Evolutionary conservation across 2,329 filamentous ascomycete genomes (phyloP), one percentile per base, ranked within the genome.

Genomic region (Claviceps pusilla): DNA sequence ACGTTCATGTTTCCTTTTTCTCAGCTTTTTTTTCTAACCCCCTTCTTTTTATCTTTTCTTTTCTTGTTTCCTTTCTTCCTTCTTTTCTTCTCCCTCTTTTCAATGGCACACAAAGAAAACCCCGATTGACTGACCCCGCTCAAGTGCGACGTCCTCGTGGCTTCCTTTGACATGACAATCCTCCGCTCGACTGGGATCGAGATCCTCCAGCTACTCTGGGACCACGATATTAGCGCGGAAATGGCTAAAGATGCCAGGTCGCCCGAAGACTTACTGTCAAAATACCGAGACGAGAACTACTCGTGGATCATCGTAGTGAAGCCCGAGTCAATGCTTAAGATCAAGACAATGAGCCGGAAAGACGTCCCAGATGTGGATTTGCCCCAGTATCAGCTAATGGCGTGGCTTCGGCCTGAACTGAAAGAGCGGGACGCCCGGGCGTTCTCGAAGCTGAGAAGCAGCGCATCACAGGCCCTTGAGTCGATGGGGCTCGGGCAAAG

Each of bases 241-340:
- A 76, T 98, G 35, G 88, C 89, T 6, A 79, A 83, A 33, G 87
- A 95, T 64, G 79, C 86, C 0, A 79, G 84, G 19, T 89, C 86
- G 0, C 78, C 86, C 0, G 89, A 95, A 72, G 87, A 93, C 57
- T 73, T 95, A 11, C 74, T 88, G 14, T 80, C 83, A 33, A 83
- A 83, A 63, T 86, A 94, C 63, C 78, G 85, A 14, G 86, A 89
- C 55, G 85, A 89, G 60, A 77, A 77, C 33, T 87, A 95, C 66
- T 85, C 80, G 31, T 97, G 90, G 88, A 82, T 95, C 56, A 80
- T 96, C 42, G 86, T 94, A 57, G 83, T 95, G 63, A 95, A 95
- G 66, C 84, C 82, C 57, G 87, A 80, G 69, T 82, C 69, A 62
- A 83, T 73, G 70, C 76, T 94, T 50, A 95, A 94, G 69, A 79